These are phyloP conservation scores for Penicillium fimorum DNA, from an alignment of 495 filamentous ascomycete genomes.

Conservation along the genomic window DNA sequence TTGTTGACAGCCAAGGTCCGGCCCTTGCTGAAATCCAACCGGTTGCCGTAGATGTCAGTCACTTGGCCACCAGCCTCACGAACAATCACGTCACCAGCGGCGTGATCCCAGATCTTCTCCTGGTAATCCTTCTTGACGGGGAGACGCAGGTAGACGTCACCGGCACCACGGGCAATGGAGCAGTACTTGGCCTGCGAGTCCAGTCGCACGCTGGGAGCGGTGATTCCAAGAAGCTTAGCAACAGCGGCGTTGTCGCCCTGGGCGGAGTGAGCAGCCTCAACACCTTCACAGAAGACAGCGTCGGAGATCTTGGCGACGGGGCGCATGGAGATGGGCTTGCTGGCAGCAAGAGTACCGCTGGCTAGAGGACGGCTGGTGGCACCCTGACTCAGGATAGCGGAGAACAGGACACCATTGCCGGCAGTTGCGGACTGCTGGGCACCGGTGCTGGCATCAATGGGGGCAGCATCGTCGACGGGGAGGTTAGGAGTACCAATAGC, in stretches of 20 bases:
- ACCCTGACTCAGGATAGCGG: conserved; percentile 72
- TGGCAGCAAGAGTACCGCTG: conserved; percentile 54
- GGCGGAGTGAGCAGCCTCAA: conserved; percentile 85
- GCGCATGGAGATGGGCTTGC: conserved; percentile 73
- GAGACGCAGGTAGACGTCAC: conserved; percentile 89
- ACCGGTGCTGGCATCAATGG: conserved; percentile 64
- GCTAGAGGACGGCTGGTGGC: conserved; percentile 71
- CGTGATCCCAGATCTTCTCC: conserved; percentile 99
- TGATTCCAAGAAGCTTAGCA: conserved; percentile 80
- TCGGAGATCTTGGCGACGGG: conserved; percentile 66
- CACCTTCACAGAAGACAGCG: conserved; percentile 92
- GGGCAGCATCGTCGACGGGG: conserved; percentile 72
- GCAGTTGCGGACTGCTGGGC: conserved; percentile 63
- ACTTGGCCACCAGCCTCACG: conserved; percentile 91
- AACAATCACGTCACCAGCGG: conserved; percentile 92
- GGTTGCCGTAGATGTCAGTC: conserved; percentile 76
- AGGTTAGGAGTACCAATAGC: conserved; percentile 94
- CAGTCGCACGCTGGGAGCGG: conserved; percentile 79
- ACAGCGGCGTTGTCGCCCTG: conserved; percentile 85
- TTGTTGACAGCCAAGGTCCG: conserved; percentile 85
- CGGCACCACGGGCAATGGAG: conserved; percentile 90
- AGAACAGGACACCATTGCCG: conserved; percentile 78
- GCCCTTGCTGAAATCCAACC: conserved; percentile 81
- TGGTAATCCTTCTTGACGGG: conserved; percentile 82
- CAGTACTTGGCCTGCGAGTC: conserved; percentile 98